Base-by-base conservation (phyloP, 2,329 filamentous ascomycete genomes). In the Metarhizium anisopliae region DNA sequence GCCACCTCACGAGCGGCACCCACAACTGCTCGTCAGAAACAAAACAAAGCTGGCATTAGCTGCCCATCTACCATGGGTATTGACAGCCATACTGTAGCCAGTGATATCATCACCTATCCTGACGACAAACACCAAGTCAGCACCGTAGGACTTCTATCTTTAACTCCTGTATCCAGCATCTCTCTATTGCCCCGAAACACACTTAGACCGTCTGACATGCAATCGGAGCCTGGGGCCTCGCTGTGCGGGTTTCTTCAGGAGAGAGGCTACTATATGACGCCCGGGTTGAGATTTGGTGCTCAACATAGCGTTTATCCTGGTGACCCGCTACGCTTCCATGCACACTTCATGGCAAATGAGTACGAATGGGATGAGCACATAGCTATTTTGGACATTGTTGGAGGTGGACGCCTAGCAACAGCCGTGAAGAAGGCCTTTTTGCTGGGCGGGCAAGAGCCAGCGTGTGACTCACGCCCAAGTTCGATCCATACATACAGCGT, bases 381-480 rank as follows among this genome's bases (percentile, higher is more conserved):
- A 56, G 81, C 88, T 42, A 76, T 97, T 65, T 79, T 96, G 62
- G 89, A 96, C 61, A 75, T 99, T 14, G 86, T 97, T 16, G 87
- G 85, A 20, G 91, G 90, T 7, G 94, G 94, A 5, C 80, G 94
- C 62, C 71, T 99, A 59, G 94, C 92, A 0, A 97, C 94, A 2
- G 90, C 90, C 52, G 94, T 97, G 20, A 99, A 99, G 78, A 99
- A 99, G 72, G 89, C 90, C 0, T 96, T 91, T 64, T 74, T 99
- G 54, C 80, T 99, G 56, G 93, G 92, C 6, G 91, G 90, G 0
- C 77, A 81, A 63, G 74, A 80, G 54, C 65, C 70, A 50, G 61
- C 63, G 16, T 68, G 66, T 13, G 59, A 63, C 8, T 64, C 68
- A 1, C 67, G 65, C 43, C 69, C 74, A 38, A 68, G 67, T 11